Evolutionary conservation across 1,139 yeast species (phyloP).

Genomic region (Debaryomyces fabryi): DNA sequence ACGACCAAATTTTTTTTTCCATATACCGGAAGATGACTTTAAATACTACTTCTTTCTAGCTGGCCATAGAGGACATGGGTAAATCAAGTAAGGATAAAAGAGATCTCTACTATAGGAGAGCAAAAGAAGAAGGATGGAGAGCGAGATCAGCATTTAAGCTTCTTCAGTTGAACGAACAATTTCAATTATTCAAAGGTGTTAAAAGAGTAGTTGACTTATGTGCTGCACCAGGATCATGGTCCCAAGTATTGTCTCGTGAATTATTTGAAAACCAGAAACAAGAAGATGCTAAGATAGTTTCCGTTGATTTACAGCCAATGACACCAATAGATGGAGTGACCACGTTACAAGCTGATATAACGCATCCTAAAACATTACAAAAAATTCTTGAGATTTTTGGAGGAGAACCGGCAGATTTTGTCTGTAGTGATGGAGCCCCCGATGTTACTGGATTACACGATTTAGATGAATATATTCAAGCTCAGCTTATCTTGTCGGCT

Average conservation of each 20-base stretch:
- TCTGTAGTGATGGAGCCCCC: constrained; percentile 97
- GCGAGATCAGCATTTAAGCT: constrained; percentile 95
- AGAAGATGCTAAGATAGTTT: constrained; percentile 71
- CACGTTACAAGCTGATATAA: constrained; percentile 92
- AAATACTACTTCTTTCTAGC: neutral
- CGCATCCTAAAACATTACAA: constrained; percentile 86
- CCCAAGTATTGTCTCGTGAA: constrained; percentile 85
- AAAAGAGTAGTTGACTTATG: constrained; percentile 90
- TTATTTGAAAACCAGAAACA: constrained; percentile 45
- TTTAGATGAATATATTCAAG: constrained; percentile 94
- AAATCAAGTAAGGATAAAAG: constrained; percentile 94
- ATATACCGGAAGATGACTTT: constrained; percentile 8
- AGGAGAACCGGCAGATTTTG: constrained; percentile 92
- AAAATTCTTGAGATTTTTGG: constrained; percentile 79
- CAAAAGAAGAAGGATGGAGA: constrained; percentile 97
- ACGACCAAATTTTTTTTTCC: constrained; percentile 6
- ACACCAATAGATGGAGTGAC: constrained; percentile 89
- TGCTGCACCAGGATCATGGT: constrained; percentile 99
- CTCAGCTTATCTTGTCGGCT: constrained; percentile 88
- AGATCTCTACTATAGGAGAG: constrained; percentile 86
- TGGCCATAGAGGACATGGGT: constrained; percentile 59
- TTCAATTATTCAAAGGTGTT: constrained; percentile 74
- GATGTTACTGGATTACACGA: constrained; percentile 98
- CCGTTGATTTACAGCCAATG: constrained; percentile 97
- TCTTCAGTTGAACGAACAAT: constrained; percentile 86